These are phyloP conservation scores for Auricularia auricula-judae DNA, from an alignment of 768 basidiomycete genomes.

Conservation along the genomic window DNA sequence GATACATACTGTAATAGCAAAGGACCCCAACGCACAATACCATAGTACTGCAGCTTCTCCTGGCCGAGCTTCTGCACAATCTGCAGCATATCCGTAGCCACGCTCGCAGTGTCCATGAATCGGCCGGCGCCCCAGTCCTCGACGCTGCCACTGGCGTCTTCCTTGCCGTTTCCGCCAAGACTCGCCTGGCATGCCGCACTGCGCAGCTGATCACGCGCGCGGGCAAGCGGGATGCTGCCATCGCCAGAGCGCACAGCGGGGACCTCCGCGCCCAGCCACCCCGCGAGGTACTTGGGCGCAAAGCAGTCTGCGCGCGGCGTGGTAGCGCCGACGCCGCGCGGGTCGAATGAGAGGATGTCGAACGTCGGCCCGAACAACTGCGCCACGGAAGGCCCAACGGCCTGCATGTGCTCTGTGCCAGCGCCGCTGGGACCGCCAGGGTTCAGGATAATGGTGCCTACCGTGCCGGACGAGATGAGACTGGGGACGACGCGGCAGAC, in stretches of 20 bases:
- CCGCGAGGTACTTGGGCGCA: background rate
- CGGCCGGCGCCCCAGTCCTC: background rate
- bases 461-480: too few relatives aligned
- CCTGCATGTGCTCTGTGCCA: background rate
- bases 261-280: background rate
- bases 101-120: background rate
- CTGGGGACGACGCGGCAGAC: too few relatives aligned
- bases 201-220: background rate
- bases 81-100: constrained; percentile 1
- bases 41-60: constrained; percentile 12
- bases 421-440: background rate
- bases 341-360: background rate
- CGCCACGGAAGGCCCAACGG: background rate
- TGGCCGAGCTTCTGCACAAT: constrained; percentile 4
- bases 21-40: background rate
- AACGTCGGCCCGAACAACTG: background rate
- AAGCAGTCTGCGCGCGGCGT: background rate
- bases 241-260: background rate
- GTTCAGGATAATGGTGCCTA: background rate
- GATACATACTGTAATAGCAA: background rate
- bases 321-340: background rate
- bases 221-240: background rate
- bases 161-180: background rate
- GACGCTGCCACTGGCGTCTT: background rate
- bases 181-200: background rate